Base-by-base conservation (phyloP, 2,329 filamentous ascomycete species). In the Davidsoniella virescens region DNA sequence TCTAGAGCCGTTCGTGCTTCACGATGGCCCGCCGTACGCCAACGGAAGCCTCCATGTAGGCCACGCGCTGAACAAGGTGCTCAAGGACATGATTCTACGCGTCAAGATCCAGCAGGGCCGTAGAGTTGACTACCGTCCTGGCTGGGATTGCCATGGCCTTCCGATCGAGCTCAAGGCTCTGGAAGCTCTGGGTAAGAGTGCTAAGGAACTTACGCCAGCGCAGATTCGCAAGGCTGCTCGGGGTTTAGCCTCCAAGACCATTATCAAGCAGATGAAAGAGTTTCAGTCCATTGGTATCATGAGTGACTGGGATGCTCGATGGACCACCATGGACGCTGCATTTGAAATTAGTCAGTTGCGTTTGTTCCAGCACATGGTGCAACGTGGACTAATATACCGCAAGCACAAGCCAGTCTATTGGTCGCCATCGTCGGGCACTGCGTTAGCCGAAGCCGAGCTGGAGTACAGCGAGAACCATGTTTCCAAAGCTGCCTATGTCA, bases 71-170 rank as follows among this genome's bases (percentile, higher is more conserved):
- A 98, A 98, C 66, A 98, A 98, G 67, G 82, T 96, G 57, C 71
- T 94, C 53, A 98, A 98, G 69, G 92, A 98, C 65, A 84, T 96
- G 59, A 85, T 94, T 54, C 73, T 87, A 57, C 78, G 92, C 39
- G 79, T 82, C 54, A 80, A 94, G 66, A 69, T 96, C 54, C 78
- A 84, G 54, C 75, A 82, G 60, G 92, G 72, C 58, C 80, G 76
- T 57, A 73, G 77, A 55, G 80, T 96, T 33, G 72, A 79, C 38
- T 98, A 93, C 60, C 72, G 87, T 14, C 92, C 92, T 2, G 90
- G 92, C 43, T 98, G 92, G 92, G 93, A 98, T 63, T 98, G 92
- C 57, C 92, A 98, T 69, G 92, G 92, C 0, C 73, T 98, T 45
- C 92, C 92, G 1, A 98, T 98, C 60, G 92, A 98, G 70, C 74